Evolutionary conservation across 768 basidiomycete species (phyloP).

Genomic region (Auricularia sp.): DNA sequence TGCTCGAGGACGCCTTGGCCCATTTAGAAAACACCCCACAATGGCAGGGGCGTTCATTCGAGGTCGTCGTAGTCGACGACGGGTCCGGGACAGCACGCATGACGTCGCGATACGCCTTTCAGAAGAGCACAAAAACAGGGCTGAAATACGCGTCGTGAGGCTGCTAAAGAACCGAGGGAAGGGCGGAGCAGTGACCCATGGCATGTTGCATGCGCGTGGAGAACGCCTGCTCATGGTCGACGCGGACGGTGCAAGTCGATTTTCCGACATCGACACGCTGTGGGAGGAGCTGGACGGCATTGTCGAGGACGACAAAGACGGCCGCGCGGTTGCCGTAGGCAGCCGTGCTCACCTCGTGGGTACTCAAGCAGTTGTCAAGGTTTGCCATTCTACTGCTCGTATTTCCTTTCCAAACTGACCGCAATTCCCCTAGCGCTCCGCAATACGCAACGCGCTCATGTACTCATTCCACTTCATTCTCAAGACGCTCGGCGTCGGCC

Average conservation of each 20-base stretch:
- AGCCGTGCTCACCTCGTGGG: slow-evolving; percentile 88
- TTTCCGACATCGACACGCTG: slow-evolving; percentile 72
- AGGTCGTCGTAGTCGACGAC: slow-evolving; percentile 86
- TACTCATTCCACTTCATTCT: slow-evolving; percentile 85
- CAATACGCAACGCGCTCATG: slow-evolving; percentile 88
- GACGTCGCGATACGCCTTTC: slow-evolving; percentile 56
- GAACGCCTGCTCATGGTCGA: slow-evolving; percentile 80
- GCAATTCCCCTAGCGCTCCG: slow-evolving; percentile 51
- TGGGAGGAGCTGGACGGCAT: slow-evolving; percentile 66
- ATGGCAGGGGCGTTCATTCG: slow-evolving; percentile 44
- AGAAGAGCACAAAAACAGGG: slow-evolving; percentile 34
- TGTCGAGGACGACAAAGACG: slow-evolving; percentile 33
- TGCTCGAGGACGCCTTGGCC: slow-evolving; percentile 68
- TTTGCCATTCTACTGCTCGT: slow-evolving; percentile 24
- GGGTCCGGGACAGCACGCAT: slow-evolving; percentile 75
- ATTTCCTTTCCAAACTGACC: neutral
- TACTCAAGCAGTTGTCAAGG: slow-evolving; percentile 90
- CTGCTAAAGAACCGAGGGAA: slow-evolving; percentile 81
- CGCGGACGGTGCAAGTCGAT: slow-evolving; percentile 87
- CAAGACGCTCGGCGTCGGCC: slow-evolving; percentile 78
- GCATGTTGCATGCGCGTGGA: slow-evolving; percentile 76
- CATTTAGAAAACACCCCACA: slow-evolving; percentile 40
- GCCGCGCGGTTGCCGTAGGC: slow-evolving; percentile 65
- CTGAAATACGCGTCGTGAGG: slow-evolving; percentile 67
- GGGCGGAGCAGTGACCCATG: slow-evolving; percentile 87